Evolutionary conservation across 345 rosid genomes (phyloP), one percentile per base, ranked within the genome.

Genomic region (Syzygium aromaticum): DNA sequence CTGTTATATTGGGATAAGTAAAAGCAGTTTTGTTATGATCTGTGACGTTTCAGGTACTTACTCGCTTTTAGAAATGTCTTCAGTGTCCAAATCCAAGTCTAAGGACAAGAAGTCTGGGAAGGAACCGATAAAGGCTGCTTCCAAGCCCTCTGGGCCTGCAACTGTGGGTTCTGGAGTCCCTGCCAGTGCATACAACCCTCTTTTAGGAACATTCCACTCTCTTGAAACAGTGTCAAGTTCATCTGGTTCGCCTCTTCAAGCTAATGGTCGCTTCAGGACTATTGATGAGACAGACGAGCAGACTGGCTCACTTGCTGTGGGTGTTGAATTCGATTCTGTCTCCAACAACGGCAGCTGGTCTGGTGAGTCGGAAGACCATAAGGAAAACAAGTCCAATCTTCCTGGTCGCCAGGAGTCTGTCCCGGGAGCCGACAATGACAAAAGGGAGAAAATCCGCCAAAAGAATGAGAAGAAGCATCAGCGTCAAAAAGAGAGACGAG

Each of bases 341-440:
- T 96, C 99, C 14, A 96, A 96, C 67, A 96, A 94, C 46, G 98
- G 92, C 90, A 96, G 99, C 93, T 95, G 98, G 91, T 96, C 99
- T 17, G 97, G 99, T 51, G 99, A 96, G 87, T 96, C 99, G 0
- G 99, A 96, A 94, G 98, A 96, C 85, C 98, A 93, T n/a, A 94
- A 96, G 91, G 96, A 96, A 77, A 95, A 93, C 89, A 51, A 89
- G 38, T 88, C 92, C 12, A 92, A 88, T 90, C 87, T 86, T 67
- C 86, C 95, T 84, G 84, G 73, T 54, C 93, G 90, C 73, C 98
- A 84, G 85, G 98, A 95, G 87, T 89, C 87, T n/a, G 86, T 93
- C 85, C 94, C 97, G 25, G 97, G 96, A 85, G 95, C 94, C 84
- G 99, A 96, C 86, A 92, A 90, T 89, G 98, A 95, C 82, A 96